These are phyloP conservation scores for Gonium pectorale DNA, from an alignment of 139 green algal genomes.

Conservation along the genomic window DNA sequence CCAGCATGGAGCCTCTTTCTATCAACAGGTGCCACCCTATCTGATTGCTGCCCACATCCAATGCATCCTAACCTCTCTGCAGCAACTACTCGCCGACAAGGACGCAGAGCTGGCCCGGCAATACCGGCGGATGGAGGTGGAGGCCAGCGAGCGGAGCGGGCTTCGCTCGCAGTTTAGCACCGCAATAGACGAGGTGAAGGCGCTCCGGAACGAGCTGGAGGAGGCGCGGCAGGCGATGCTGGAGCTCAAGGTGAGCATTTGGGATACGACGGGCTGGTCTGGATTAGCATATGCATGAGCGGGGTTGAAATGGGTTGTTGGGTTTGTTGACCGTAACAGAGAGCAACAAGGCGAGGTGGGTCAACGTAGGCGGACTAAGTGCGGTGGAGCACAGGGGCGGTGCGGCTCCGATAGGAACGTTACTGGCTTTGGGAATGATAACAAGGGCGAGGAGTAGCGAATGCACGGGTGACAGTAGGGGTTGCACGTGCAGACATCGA, in stretches of 20 bases:
- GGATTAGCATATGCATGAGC: not conserved
- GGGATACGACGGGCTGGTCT: not conserved
- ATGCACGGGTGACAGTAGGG: too few species aligned
- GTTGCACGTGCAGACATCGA: too few species aligned
- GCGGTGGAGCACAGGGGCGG: not conserved
- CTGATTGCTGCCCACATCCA: too few species aligned
- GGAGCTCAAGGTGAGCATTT: conserved; percentile 30
- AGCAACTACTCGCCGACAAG: conserved; percentile 39
- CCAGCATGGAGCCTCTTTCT: too few species aligned
- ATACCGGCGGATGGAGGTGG: conserved; percentile 46
- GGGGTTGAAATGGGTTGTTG: not conserved
- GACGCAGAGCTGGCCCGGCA: conserved; percentile 39
- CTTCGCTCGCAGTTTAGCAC: conserved; percentile 33
- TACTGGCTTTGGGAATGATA: not conserved
- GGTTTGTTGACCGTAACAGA: not conserved
- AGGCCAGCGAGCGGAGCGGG: conserved; percentile 28
- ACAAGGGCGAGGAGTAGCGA: too few species aligned
- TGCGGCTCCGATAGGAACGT: not conserved
- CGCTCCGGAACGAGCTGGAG: conserved; percentile 40
- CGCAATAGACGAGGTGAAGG: conserved; percentile 29
- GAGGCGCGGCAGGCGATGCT: conserved; percentile 48
- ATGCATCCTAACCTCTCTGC: too few species aligned
- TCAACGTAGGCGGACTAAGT: too few species aligned
- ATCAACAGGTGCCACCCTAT: too few species aligned
- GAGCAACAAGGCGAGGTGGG: too few species aligned